Evolutionary conservation across 225 moss, liverwort and hornwort species (phyloP).

Genomic region (Climacium dendroides): DNA sequence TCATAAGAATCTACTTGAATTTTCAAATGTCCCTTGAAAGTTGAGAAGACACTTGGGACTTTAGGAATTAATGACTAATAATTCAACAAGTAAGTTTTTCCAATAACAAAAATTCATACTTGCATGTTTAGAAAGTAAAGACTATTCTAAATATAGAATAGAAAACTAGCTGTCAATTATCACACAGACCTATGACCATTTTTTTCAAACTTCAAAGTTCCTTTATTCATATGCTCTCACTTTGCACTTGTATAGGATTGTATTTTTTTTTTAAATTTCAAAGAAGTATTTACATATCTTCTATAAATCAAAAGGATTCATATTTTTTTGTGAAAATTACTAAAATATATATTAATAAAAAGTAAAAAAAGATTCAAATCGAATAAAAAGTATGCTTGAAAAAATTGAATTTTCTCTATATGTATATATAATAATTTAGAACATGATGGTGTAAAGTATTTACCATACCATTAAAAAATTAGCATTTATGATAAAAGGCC

Average conservation of each 20-base stretch:
- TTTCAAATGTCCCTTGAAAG: fast-evolving
- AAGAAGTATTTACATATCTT: not conserved
- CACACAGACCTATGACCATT: not conserved
- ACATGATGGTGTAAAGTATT: not conserved
- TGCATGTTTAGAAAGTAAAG: not conserved
- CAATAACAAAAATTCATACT: not conserved
- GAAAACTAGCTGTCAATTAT: not conserved
- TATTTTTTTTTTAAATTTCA: not conserved
- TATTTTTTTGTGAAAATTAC: not conserved
- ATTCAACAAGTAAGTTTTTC: not conserved
- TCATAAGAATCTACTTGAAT: not conserved
- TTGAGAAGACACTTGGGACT: not conserved
- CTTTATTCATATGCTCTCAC: not conserved
- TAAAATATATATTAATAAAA: not conserved
- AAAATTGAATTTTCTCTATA: not conserved
- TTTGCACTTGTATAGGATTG: not conserved
- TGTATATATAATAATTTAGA: not conserved
- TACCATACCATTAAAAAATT: not conserved
- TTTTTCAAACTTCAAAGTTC: not conserved
- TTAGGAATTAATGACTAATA: not conserved
- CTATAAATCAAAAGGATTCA: not conserved
- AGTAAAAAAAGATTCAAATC: not conserved
- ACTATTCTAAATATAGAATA: not conserved
- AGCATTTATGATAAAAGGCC: fast-evolving
- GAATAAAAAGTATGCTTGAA: not conserved